phyloP scores from a whole-genome alignment of 108 stramenopile genomes.

The Mediolabrus comicus region DNA sequence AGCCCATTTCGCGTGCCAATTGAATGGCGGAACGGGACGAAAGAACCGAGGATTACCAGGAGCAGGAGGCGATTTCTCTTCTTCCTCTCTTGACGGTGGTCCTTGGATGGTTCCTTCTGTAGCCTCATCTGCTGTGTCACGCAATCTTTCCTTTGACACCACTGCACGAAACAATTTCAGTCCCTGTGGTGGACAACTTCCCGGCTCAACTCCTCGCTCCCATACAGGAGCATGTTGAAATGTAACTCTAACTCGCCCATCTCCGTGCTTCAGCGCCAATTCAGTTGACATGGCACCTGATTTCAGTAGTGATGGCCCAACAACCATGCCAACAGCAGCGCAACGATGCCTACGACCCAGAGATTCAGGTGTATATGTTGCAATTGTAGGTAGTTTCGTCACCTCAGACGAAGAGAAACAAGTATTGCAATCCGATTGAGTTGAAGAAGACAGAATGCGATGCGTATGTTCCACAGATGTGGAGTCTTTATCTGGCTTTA shows the following conservation, averaged over 20 bases:
- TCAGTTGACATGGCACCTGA: slow-evolving; percentile 81
- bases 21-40: slow-evolving; percentile 74
- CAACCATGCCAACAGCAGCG: slow-evolving; percentile 62
- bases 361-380: slow-evolving; percentile 53
- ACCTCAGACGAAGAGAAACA: slow-evolving; percentile 75
- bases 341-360: slow-evolving; percentile 39
- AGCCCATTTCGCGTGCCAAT: slow-evolving; percentile 82
- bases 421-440: slow-evolving; percentile 72
- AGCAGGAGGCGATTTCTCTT: slow-evolving; percentile 39
- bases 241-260: slow-evolving; percentile 76
- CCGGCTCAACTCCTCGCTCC: slow-evolving; percentile 75
- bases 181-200: slow-evolving; percentile 77
- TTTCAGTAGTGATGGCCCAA: slow-evolving; percentile 64
- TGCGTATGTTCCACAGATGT: slow-evolving; percentile 61
- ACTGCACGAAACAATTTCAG: slow-evolving; percentile 75
- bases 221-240: slow-evolving; percentile 90
- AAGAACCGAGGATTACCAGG: slow-evolving; percentile 66
- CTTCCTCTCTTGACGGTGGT: slow-evolving; percentile 70
- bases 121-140: slow-evolving; percentile 20
- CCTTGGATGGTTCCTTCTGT: slow-evolving; percentile 36
- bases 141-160: slow-evolving; percentile 68
- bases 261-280: slow-evolving; percentile 66
- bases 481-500: slow-evolving; percentile 30
- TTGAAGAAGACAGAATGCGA: slow-evolving; percentile 65
- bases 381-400: slow-evolving; percentile 60